Conservation (phyloP, 208 protist genomes). For the Trypanosoma mega region DNA sequence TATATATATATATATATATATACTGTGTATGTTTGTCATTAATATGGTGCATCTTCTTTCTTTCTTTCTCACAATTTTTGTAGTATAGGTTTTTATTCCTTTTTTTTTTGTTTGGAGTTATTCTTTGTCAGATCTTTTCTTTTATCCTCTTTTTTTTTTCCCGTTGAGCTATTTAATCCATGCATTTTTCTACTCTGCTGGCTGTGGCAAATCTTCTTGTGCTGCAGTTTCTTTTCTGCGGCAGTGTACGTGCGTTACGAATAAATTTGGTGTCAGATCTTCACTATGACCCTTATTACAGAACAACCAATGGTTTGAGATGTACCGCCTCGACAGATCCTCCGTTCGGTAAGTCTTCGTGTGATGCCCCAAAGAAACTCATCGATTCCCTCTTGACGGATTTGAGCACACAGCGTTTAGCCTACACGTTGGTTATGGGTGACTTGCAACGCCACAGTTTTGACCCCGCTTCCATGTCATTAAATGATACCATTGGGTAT, state of each 20-base stretch:
- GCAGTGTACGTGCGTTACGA: slow-evolving; percentile 5
- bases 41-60: too few species aligned
- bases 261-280: slow-evolving; percentile 72
- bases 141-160: too few species aligned
- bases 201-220: slow-evolving; percentile 6
- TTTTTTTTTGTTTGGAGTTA: too few species aligned
- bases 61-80: not conserved
- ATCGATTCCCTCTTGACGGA: slow-evolving; percentile 41
- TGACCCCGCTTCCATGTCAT: slow-evolving; percentile 14
- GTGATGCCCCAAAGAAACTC: slow-evolving; percentile 60
- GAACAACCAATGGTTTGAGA: slow-evolving; percentile 32
- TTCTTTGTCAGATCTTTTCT: too few species aligned
- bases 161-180: too few species aligned
- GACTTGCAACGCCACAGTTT: slow-evolving; percentile 78
- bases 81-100: not conserved
- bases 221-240: not conserved
- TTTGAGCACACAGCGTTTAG: slow-evolving; percentile 28
- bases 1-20: too few species aligned
- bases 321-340: slow-evolving; percentile 25
- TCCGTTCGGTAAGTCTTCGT: slow-evolving; percentile 35
- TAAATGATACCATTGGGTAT: slow-evolving; percentile 27
- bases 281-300: slow-evolving; percentile 79
- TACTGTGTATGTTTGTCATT: too few species aligned
- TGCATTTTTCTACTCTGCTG: not conserved
- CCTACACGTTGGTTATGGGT: slow-evolving; percentile 47